These are phyloP conservation scores for Cylindrotheca closterium DNA, from an alignment of 108 stramenopile genomes.

Conservation along the genomic window DNA sequence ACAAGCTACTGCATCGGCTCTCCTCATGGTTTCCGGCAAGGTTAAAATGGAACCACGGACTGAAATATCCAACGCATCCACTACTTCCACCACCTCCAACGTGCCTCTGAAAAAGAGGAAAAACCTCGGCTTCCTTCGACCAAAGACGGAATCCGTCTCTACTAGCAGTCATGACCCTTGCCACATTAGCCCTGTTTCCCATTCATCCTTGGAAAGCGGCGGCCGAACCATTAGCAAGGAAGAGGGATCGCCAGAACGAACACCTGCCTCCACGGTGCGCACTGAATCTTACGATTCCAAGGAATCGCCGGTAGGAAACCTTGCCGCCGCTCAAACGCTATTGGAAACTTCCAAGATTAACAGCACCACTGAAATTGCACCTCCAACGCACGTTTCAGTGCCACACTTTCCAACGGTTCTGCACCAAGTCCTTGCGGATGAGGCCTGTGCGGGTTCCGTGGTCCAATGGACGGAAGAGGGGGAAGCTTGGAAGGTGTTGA, in stretches of 20 bases:
- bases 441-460: conserved; percentile 16
- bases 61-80: neutral
- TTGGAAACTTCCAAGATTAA: conserved; percentile 35
- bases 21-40: conserved; percentile 23
- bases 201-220: conserved; percentile 18
- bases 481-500: conserved; percentile 51
- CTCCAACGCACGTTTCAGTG: conserved; percentile 17
- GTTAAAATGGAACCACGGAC: neutral
- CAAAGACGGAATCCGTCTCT: neutral
- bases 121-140: conserved; percentile 25
- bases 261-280: conserved; percentile 1
- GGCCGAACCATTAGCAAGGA: conserved; percentile 11
- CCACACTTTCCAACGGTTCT: conserved; percentile 50
- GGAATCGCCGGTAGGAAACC: conserved; percentile 7
- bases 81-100: conserved; percentile 8
- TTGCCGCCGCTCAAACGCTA: conserved; percentile 26
- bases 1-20: conserved; percentile 35
- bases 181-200: conserved; percentile 41
- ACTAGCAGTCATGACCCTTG: conserved; percentile 13
- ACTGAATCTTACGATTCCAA: conserved; percentile 32
- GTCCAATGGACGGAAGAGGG: conserved; percentile 53
- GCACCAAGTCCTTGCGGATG: conserved; percentile 34
- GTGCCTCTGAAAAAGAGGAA: conserved; percentile 43
- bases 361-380: conserved; percentile 14
- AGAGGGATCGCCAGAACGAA: conserved; percentile 14